Evolutionary conservation across 768 basidiomycete species (phyloP).

Genomic region (Pulveroboletus sp.): DNA sequence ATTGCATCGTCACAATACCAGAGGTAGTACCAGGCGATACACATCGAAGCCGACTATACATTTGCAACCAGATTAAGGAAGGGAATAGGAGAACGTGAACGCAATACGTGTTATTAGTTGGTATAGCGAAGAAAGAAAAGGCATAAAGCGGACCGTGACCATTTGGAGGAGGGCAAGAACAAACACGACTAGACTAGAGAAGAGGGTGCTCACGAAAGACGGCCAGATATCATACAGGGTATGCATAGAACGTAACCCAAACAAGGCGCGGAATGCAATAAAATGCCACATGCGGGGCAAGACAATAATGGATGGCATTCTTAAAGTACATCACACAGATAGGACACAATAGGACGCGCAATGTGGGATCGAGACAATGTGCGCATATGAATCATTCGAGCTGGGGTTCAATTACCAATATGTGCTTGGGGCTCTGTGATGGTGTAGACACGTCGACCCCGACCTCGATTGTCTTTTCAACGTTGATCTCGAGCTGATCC

Average conservation of each 20-base stretch:
- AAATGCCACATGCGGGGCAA: background rate
- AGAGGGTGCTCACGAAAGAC: background rate
- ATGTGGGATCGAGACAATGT: background rate
- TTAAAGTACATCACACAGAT: background rate
- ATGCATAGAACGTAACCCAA: too few relatives aligned
- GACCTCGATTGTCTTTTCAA: constrained; percentile 27
- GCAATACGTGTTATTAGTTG: background rate
- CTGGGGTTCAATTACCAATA: constrained; percentile 9
- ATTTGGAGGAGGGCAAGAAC: background rate
- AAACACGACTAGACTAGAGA: background rate
- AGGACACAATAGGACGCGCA: background rate
- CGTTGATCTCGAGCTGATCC: constrained; percentile 27
- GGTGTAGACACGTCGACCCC: constrained; percentile 12
- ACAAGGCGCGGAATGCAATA: background rate
- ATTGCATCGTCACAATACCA: too few relatives aligned
- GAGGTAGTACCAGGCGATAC: too few relatives aligned
- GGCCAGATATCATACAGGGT: too few relatives aligned
- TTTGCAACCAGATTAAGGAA: too few relatives aligned
- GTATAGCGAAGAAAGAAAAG: background rate
- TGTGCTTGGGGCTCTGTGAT: background rate
- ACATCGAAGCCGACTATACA: too few relatives aligned
- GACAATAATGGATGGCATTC: background rate
- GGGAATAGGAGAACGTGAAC: background rate
- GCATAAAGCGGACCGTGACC: background rate
- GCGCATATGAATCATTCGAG: background rate